These are phyloP conservation scores for Clarireedia paspali DNA, from an alignment of 2,329 filamentous ascomycete genomes.

Conservation along the genomic window DNA sequence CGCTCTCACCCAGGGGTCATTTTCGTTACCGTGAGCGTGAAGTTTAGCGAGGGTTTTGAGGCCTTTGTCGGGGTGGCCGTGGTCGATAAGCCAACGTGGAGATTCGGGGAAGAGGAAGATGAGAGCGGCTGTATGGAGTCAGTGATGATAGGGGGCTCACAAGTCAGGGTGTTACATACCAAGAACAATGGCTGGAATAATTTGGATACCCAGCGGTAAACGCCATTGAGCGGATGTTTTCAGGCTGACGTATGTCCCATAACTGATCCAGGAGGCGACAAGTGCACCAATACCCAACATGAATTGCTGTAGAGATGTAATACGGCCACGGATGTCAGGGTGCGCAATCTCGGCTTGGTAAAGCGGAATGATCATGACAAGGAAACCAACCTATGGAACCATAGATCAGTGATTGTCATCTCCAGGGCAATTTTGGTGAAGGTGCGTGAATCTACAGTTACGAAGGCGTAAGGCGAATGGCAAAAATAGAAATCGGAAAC, in stretches of 20 bases:
- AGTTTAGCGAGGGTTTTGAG: slow-evolving; percentile 50
- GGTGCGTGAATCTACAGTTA: too few relatives aligned
- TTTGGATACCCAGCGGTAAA: slow-evolving; percentile 43
- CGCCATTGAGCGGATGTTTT: slow-evolving; percentile 30
- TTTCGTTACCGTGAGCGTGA: slow-evolving; percentile 50
- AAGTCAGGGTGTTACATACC: slow-evolving; percentile 30
- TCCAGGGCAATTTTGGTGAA: too few relatives aligned
- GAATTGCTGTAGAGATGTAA: slow-evolving; percentile 73
- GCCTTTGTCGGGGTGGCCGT: slow-evolving; percentile 47
- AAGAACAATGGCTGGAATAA: slow-evolving; percentile 49
- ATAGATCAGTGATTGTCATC: too few relatives aligned
- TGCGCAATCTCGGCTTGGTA: slow-evolving; percentile 69
- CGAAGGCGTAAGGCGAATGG: too few relatives aligned
- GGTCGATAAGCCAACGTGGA: slow-evolving; percentile 58
- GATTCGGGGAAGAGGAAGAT: slow-evolving; percentile 59
- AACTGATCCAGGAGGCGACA: slow-evolving; percentile 66
- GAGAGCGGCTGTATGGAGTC: slow-evolving; percentile 26
- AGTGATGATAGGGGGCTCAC: slow-evolving; percentile 26
- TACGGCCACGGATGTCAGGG: slow-evolving; percentile 62
- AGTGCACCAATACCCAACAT: slow-evolving; percentile 74
- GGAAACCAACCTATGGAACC: slow-evolving; percentile 3
- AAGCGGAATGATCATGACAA: slow-evolving; percentile 12
- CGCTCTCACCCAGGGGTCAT: slow-evolving; percentile 53
- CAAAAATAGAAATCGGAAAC: too few relatives aligned
- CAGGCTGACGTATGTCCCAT: slow-evolving; percentile 39